phyloP scores from a whole-genome alignment of 345 rosid genomes.

The Pugionium cornutum region DNA sequence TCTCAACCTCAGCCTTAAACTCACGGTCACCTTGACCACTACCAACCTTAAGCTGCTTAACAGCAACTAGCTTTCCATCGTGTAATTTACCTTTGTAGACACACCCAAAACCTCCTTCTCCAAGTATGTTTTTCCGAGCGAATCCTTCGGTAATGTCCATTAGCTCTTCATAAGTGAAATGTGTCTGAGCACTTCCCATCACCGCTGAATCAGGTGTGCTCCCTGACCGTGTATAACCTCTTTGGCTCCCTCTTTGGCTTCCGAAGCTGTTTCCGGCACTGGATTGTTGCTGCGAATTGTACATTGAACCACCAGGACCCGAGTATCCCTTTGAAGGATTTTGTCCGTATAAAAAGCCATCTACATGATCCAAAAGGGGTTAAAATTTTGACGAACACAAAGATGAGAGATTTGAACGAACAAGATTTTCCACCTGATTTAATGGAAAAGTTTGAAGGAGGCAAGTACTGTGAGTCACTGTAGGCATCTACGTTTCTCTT shows the following conservation, averaged over 20 bases:
- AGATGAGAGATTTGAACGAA: neutral
- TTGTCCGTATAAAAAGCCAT: slow-evolving; percentile 55
- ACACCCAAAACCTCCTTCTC: slow-evolving; percentile 97
- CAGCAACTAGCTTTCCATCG: slow-evolving; percentile 69
- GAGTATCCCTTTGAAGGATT: slow-evolving; percentile 42
- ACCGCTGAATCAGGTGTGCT: slow-evolving; percentile 54
- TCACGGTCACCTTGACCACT: slow-evolving; percentile 99
- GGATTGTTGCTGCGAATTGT: slow-evolving; percentile 48
- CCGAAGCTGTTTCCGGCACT: slow-evolving; percentile 48
- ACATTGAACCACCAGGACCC: slow-evolving; percentile 39
- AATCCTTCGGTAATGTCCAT: slow-evolving; percentile 85
- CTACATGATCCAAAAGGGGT: slow-evolving; percentile 38
- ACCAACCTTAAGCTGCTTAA: slow-evolving; percentile 91
- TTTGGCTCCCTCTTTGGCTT: slow-evolving; percentile 45
- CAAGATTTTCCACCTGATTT: slow-evolving; percentile 50
- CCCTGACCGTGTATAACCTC: slow-evolving; percentile 33
- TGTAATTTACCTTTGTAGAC: slow-evolving; percentile 65
- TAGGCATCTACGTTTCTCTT: slow-evolving; percentile 44
- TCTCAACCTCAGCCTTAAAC: slow-evolving; percentile 93
- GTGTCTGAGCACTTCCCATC: slow-evolving; percentile 51
- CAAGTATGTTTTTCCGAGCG: slow-evolving; percentile 64
- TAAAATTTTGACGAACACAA: neutral
- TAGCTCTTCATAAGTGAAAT: slow-evolving; percentile 72
- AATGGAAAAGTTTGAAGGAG: slow-evolving; percentile 49
- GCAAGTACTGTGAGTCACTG: slow-evolving; percentile 44